Base-by-base conservation (phyloP, 176 grass and related monocot genomes). In the Avena sativa region DNA sequence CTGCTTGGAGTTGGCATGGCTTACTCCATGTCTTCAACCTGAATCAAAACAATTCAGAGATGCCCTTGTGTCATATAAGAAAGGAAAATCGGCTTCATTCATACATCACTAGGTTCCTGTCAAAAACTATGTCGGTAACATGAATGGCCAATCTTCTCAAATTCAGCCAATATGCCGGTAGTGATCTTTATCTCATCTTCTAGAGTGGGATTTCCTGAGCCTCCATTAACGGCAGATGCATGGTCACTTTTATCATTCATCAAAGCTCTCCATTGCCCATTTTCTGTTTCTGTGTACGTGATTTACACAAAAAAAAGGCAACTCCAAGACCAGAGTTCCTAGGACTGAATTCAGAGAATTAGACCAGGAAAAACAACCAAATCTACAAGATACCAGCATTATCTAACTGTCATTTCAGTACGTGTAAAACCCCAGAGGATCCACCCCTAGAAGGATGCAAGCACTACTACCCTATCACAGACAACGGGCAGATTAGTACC, bases 21-120 rank as follows among this genome's bases (percentile, higher is more conserved):
- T 84, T 95, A 87, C 20, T 92, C 84, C 86, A 98, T 86, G 74
- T 98, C 91, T 91, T 92, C 96, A 68, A 90, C 86, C 92, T 95
- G 71, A 83, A 90, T 44, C 46, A 79, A 75, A 73, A 67, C 40
- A 62, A 48, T 59, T 67, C 13, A 86, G 10, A 83, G 14, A 89
- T 83, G 36, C 44, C n/a, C 73, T 52, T 77, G 69, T 59, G 43
- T 51, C 8, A 19, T 28, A 25, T 7, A 79, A 68, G 14, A 26
- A 83, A 79, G 21, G 20, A 7, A 84, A 77, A 23, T 9, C 12
- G 2, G 58, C 47, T 46, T 71, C 16, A 9, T 63, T 23, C 43
- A 76, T 69, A 80, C 6, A 64, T 12, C 38, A 48, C 5, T 19
- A 85, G 7, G 60, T 65, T 64, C 25, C 74, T 74, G 73, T 73